Evolutionary conservation across 805 yeast species (phyloP).

Genomic region (Candida yuanshanica): DNA sequence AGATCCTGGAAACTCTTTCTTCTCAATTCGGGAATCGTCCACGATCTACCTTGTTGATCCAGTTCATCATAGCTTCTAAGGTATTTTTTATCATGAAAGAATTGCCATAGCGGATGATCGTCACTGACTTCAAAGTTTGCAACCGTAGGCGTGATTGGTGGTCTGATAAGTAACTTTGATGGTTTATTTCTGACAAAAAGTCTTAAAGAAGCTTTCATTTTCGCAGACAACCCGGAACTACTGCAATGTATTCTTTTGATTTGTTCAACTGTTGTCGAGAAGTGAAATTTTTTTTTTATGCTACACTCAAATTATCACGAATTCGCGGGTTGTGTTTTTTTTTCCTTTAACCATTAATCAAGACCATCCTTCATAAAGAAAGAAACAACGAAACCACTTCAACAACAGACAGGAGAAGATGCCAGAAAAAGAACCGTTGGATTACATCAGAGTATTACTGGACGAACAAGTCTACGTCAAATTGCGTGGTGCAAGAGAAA

Average conservation of each 20-base stretch:
- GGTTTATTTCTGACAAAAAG: constrained; percentile 16
- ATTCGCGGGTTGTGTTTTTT: background rate
- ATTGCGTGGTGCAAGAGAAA: constrained; percentile 89
- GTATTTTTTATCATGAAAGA: constrained; percentile 61
- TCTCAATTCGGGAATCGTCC: constrained; percentile 87
- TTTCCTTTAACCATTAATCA: too few relatives aligned
- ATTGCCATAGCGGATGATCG: constrained; percentile 94
- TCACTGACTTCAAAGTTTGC: constrained; percentile 66
- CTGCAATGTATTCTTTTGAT: too few relatives aligned
- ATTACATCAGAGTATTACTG: constrained; percentile 74
- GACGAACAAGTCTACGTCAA: constrained; percentile 87
- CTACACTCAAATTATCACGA: background rate
- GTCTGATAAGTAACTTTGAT: constrained; percentile 41
- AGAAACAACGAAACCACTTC: background rate
- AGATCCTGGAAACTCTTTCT: constrained; percentile 88
- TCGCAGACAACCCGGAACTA: too few relatives aligned
- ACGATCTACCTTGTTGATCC: constrained; percentile 57
- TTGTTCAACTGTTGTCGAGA: too few relatives aligned
- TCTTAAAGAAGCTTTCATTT: background rate
- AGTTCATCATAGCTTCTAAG: constrained; percentile 54
- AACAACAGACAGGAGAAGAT: constrained; percentile 1
- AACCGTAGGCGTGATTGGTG: constrained; percentile 82
- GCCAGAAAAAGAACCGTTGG: constrained; percentile 66
- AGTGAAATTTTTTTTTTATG: background rate
- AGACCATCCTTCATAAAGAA: too few relatives aligned